These are phyloP conservation scores for Lasiodiplodia citricola DNA, from an alignment of 2,329 filamentous ascomycete genomes.

Conservation along the genomic window DNA sequence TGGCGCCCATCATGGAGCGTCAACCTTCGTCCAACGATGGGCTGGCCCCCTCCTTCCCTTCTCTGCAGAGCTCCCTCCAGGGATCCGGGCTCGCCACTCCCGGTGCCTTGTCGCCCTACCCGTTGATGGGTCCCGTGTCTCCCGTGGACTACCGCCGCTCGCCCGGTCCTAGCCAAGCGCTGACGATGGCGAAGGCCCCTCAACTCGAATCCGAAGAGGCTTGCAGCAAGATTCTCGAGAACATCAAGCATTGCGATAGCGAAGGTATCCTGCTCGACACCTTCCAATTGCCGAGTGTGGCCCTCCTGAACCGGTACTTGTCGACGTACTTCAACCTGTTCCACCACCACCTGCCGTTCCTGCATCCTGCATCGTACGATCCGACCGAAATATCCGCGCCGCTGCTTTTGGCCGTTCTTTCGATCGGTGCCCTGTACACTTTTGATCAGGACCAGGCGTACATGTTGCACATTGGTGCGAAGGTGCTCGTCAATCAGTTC, in stretches of 20 bases:
- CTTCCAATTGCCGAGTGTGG: constrained; percentile 82
- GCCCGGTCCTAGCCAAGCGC: constrained; percentile 68
- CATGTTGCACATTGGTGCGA: constrained; percentile 95
- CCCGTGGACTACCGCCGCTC: constrained; percentile 73
- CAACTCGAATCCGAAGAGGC: constrained; percentile 86
- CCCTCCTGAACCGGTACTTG: constrained; percentile 86
- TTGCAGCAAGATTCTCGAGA: constrained; percentile 81
- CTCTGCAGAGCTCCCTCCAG: constrained; percentile 73
- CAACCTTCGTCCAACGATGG: constrained; percentile 58
- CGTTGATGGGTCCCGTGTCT: constrained; percentile 69
- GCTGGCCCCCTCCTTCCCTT: constrained; percentile 69
- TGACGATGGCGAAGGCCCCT: constrained; percentile 72
- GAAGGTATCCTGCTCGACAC: constrained; percentile 84
- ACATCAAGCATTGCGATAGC: constrained; percentile 79
- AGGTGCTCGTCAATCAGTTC: constrained; percentile 96
- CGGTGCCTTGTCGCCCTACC: constrained; percentile 74
- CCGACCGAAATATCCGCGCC: constrained; percentile 81
- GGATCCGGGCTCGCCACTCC: constrained; percentile 73
- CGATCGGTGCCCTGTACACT: constrained; percentile 93
- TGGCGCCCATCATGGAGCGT: constrained; percentile 73
- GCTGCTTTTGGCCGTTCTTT: constrained; percentile 85
- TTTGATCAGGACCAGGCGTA: constrained; percentile 98
- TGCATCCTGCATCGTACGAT: constrained; percentile 90
- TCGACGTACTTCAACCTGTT: constrained; percentile 97
- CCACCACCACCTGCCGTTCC: constrained; percentile 93